Evolutionary conservation across 163 green algal genomes (phyloP).

Genomic region (Scenedesmus sp.): DNA sequence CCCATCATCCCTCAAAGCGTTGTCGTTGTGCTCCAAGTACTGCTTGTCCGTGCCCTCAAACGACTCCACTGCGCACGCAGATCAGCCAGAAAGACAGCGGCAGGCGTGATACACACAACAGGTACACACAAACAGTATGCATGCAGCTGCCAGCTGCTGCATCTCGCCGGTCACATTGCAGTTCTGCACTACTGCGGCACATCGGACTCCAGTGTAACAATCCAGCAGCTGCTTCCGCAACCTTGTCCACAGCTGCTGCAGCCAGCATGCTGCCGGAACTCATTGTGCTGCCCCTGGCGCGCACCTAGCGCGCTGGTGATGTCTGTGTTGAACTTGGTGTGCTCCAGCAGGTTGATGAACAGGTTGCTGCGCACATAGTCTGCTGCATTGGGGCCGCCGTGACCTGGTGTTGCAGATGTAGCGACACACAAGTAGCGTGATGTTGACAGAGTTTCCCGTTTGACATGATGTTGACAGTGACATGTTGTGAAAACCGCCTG

Average conservation of each 20-base stretch:
- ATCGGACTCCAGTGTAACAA: background rate
- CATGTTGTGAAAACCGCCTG: no score
- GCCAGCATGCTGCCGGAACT: background rate
- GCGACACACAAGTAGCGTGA: slow-evolving; percentile 18
- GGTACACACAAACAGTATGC: no score
- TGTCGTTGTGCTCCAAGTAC: slow-evolving; percentile 81
- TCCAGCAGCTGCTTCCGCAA: background rate
- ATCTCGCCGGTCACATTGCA: background rate
- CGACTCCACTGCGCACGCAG: slow-evolving; percentile 71
- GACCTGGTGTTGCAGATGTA: slow-evolving; percentile 56
- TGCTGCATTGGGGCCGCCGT: slow-evolving; percentile 78
- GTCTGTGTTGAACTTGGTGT: slow-evolving; percentile 69
- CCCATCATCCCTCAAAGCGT: slow-evolving; percentile 78
- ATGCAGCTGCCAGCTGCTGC: background rate
- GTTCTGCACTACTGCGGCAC: background rate
- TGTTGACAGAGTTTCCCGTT: background rate
- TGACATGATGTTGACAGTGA: background rate
- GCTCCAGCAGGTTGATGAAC: slow-evolving; percentile 75
- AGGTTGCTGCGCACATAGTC: slow-evolving; percentile 78
- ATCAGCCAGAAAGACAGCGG: background rate
- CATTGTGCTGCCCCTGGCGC: background rate
- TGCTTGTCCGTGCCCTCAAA: slow-evolving; percentile 85
- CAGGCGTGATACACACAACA: background rate
- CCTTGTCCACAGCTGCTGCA: background rate
- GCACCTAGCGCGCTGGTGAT: slow-evolving; percentile 42